Base-by-base conservation (phyloP, 148 eudicot species). In the Rhododendron molle region DNA sequence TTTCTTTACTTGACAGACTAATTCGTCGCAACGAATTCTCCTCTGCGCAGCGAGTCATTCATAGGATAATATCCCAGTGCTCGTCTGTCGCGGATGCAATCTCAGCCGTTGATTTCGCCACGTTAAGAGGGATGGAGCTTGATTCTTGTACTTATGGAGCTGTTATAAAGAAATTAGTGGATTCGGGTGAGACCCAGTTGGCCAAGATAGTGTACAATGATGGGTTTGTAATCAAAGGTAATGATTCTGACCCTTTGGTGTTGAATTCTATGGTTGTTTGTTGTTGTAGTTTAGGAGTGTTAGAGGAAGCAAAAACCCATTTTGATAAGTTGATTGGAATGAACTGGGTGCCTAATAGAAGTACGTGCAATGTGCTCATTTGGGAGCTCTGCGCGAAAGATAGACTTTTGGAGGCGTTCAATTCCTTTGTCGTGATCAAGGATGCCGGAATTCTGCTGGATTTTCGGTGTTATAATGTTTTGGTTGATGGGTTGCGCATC, bases 231-330 rank as follows among this genome's bases (percentile, higher is more conserved):
- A 60, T 72, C 9, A 83, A 81, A 83, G 90, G 91, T 74, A 43
- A 76, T 82, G 86, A 77, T 8, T 80, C 84, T 1, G 86, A 84
- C 32, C 72, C 82, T 7, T 46, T 69, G 16, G 18, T 84, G 30
- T 89, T 89, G 85, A 81, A 81, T 84, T 78, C 87, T 72, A 87
- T 89, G 92, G 83, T 87, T 20, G 54, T 87, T 78, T 87, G 91
- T 74, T 89, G 81, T 65, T 84, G 88, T 62, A 86, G 84, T n/a
- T 86, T 91, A 36, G 88, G 89, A n/a, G 79, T 86, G 76, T 71
- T 87, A 30, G 88, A 91, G 34, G 92, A 91, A 77, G 92, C 90
- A 36, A 89, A 89, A 76, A 69, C 56, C 46, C 83, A 77, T 85
- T 89, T 91, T 65, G 84, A 89, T 83, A 91, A 73, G 86, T 36